phyloP scores from a whole-genome alignment of 495 filamentous ascomycete genomes.

The Trichoderma asperelloides region DNA sequence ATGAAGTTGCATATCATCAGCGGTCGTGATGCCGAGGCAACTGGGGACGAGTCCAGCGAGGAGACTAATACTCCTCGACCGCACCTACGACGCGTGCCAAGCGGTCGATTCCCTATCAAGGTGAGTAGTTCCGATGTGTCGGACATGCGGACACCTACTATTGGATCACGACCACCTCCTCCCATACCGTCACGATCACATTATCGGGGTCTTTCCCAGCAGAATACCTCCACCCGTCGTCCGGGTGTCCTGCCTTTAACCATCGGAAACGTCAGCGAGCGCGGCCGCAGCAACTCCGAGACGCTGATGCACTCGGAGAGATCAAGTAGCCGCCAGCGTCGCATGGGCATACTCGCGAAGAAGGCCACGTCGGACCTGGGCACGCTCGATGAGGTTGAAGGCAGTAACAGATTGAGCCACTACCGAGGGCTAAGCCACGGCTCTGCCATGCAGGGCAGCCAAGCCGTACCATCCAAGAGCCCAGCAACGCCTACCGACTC shows the following conservation, averaged over 20 bases:
- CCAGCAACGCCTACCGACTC: conserved; percentile 51
- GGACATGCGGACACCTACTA: conserved; percentile 54
- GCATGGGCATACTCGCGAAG: conserved; percentile 79
- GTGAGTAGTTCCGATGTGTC: conserved; percentile 53
- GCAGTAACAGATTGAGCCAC: conserved; percentile 66
- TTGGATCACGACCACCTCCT: conserved; percentile 47
- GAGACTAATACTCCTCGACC: conserved; percentile 59
- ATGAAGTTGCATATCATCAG: conserved; percentile 51
- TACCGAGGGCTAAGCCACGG: conserved; percentile 74
- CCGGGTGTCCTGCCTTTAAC: conserved; percentile 62
- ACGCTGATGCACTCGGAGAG: conserved; percentile 54
- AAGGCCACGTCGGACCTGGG: conserved; percentile 60
- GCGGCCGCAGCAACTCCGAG: conserved; percentile 85
- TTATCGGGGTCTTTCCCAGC: conserved; percentile 67
- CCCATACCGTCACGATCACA: conserved; percentile 70
- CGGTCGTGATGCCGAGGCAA: conserved; percentile 52
- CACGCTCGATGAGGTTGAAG: conserved; percentile 63
- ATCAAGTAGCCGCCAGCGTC: conserved; percentile 44
- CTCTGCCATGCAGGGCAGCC: conserved; percentile 56
- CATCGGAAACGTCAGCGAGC: conserved; percentile 63
- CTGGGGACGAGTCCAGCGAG: conserved; percentile 57
- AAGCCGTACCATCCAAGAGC: conserved; percentile 27
- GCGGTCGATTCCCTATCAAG: conserved; percentile 76
- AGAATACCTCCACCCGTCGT: conserved; percentile 52
- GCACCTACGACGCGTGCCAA: conserved; percentile 62